Evolutionary conservation across 2,329 filamentous ascomycete genomes (phyloP), one percentile per base, ranked within the genome.

Genomic region (Ceratocystis cubensis): DNA sequence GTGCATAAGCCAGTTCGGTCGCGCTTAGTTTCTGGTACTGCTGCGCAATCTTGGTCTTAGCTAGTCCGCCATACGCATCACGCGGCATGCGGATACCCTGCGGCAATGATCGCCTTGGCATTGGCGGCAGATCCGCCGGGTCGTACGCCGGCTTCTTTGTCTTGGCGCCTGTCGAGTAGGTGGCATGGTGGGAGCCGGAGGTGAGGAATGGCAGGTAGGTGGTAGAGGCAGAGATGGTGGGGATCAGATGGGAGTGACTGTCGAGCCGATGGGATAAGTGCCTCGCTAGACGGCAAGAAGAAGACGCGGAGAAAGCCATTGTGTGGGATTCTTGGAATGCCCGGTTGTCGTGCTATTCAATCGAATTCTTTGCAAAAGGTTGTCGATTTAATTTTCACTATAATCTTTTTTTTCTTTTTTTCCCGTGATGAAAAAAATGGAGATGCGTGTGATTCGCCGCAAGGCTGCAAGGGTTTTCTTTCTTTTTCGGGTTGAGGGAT

Each of bases 1-100:
- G 81, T 73, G 88, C 86, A 78, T 91, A 92, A 67, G 96, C 79
- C 67, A 82, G 79, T 77, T 95, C 87, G 30, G 91, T 94, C 63
- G 85, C 84, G 68, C 85, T 87, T 73, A 94, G 89, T 44, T 91
- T 88, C 65, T 88, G 83, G 74, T 96, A 69, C 50, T 69, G 65
- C 48, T 65, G 64, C 17, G 65, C 65, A 13, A 69, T 22, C 63
- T 69, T 69, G 25, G 45, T 63, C 59, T 59, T 64, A 8, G 64
- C 67, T 28, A 69, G 57, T 4, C 61, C 65, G n/a, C 45, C 59
- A 10, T 68, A 68, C 6, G 66, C 64, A 33, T 66, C 66, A 25
- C 50, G 57, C n/a, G 66, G 64, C 46, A 68, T 50, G n/a, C 41
- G 48, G n/a, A 68, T 66, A 17, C 66, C 66, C 48, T 63, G 46